A percentile compares a stretch with the other conserved stretches of the same genome.
Conservation (phyloP, 768 basidiomycete genomes). For the Paxillus involutus region DNA sequence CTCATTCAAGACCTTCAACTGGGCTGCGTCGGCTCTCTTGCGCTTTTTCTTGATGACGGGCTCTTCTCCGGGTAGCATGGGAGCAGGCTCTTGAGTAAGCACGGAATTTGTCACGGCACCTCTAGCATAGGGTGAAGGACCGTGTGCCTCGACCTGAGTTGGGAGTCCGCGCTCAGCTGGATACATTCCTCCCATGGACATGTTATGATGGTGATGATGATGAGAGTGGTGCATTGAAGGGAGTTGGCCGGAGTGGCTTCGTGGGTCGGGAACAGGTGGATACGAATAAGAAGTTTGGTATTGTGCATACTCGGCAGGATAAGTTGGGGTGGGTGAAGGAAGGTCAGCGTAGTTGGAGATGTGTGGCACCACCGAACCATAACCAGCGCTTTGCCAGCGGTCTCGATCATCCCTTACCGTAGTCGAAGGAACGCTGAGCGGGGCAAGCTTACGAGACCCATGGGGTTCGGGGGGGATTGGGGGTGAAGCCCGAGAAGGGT, state of each 20-base stretch:
- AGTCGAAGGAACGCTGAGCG: slow-evolving; percentile 44
- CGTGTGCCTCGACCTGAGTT: slow-evolving; percentile 38
- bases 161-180: slow-evolving; percentile 36
- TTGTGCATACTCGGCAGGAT: slow-evolving; percentile 52
- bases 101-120: slow-evolving; percentile 29
- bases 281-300: slow-evolving; percentile 40
- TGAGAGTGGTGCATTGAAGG: slow-evolving; percentile 27
- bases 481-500: slow-evolving; percentile 49
- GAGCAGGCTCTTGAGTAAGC: slow-evolving; percentile 34
- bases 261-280: slow-evolving; percentile 38
- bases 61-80: slow-evolving; percentile 48
- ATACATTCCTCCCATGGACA: slow-evolving; percentile 27
- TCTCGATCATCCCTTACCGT: slow-evolving; percentile 40
- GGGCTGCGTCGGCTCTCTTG: slow-evolving; percentile 79
- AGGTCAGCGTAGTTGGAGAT: slow-evolving; percentile 42
- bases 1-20: slow-evolving; percentile 79
- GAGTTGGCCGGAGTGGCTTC: slow-evolving; percentile 27
- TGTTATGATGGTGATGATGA: slow-evolving; percentile 27
- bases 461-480: slow-evolving; percentile 46
- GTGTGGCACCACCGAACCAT: slow-evolving; percentile 36
- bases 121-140: slow-evolving; percentile 54
- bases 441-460: slow-evolving; percentile 61
- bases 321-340: slow-evolving; percentile 65
- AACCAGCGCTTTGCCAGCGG: slow-evolving; percentile 45
- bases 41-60: slow-evolving; percentile 86